These are phyloP conservation scores for Lenwebbia sp. DNA, from an alignment of 345 rosid species.

Conservation along the genomic window DNA sequence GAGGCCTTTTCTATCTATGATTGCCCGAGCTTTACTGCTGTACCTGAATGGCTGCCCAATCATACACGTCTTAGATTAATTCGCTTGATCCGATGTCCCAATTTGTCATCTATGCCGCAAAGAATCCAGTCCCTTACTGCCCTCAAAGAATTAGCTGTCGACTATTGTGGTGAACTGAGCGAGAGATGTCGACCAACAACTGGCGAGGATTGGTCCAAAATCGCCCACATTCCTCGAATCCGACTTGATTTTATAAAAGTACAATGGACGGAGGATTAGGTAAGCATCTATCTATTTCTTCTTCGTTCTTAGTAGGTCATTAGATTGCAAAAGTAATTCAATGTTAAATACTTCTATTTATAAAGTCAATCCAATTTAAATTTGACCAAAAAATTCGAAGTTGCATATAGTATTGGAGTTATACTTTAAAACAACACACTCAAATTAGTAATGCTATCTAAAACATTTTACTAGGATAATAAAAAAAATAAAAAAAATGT, in stretches of 20 bases:
- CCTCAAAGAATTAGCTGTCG: not conserved
- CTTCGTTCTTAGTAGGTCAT: not conserved
- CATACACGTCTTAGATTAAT: not conserved
- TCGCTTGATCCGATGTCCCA: not conserved
- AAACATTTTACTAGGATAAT: no score
- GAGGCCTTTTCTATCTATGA: accelerated
- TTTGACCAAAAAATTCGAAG: no score
- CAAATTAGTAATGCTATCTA: no score
- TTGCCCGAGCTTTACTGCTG: accelerated
- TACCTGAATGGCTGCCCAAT: accelerated
- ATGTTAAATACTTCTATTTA: no score
- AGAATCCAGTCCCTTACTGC: not conserved
- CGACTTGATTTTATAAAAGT: not conserved
- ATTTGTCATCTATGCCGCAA: not conserved
- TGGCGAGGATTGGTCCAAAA: not conserved
- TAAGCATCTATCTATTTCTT: not conserved
- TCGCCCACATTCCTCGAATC: not conserved
- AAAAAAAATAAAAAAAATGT: no score
- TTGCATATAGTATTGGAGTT: no score
- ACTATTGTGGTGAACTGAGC: not conserved
- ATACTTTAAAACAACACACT: no score
- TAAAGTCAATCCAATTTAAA: no score
- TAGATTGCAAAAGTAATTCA: no score
- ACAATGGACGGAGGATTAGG: not conserved
- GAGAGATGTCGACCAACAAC: not conserved